Conservation (phyloP, 148 eudicot genomes). For the Amaranthus hypochondriacus region DNA sequence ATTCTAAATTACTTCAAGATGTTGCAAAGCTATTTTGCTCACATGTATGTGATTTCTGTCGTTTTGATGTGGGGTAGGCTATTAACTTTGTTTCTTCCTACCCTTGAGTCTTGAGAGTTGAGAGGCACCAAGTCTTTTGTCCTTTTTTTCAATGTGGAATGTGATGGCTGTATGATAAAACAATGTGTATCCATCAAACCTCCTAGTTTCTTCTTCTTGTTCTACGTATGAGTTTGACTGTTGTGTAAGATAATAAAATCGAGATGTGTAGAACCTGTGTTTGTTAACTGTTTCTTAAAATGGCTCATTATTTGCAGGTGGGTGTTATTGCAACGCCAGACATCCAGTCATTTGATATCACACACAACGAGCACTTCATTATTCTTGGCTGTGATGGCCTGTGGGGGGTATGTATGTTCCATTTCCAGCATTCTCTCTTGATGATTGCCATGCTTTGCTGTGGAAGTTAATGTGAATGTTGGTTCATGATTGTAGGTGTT, state of each 20-base stretch:
- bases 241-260: not conserved
- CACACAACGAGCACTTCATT: slow-evolving; percentile 69
- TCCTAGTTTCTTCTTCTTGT: not conserved
- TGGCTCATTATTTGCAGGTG: slow-evolving; percentile 48
- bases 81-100: not conserved
- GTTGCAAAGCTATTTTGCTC: not conserved
- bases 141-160: not conserved
- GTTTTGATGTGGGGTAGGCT: not conserved
- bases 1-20: not conserved
- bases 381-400: slow-evolving; percentile 95
- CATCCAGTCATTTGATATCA: slow-evolving; percentile 77
- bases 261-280: not conserved
- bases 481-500: slow-evolving; percentile 46
- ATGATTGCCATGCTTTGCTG: not conserved
- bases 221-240: not conserved
- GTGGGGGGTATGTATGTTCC: slow-evolving; percentile 66
- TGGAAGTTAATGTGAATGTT: not conserved
- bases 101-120: not conserved
- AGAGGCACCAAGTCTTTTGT: not conserved
- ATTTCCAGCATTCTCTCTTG: not conserved
- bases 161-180: not conserved
- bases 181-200: not conserved
- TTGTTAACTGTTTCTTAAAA: slow-evolving; percentile 2
- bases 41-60: not conserved
- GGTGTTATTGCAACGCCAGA: slow-evolving; percentile 81